Evolutionary conservation across 192 early-diverging fungal genomes (phyloP).

Genomic region (Umbelopsis vinacea): DNA sequence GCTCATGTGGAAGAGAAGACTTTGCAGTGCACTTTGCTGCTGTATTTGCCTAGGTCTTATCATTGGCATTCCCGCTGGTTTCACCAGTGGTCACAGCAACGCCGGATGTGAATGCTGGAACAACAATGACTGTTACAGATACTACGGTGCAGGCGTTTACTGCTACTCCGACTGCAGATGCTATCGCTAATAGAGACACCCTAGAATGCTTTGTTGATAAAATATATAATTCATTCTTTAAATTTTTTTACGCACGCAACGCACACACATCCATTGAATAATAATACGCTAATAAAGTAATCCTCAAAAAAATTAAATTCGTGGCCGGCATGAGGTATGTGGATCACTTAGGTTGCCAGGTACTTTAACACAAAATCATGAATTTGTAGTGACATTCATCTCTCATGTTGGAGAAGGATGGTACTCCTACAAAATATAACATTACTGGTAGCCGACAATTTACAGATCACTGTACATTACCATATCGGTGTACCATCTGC

Average conservation of each 20-base stretch:
- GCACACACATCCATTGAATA: not conserved
- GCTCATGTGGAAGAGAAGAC: not conserved
- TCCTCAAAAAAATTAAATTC: not conserved
- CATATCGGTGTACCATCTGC: too few species aligned
- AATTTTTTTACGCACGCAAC: too few species aligned
- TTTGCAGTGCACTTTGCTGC: conserved; percentile 4
- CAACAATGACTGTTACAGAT: conserved; percentile 9
- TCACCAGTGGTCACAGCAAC: not conserved
- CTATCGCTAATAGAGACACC: not conserved
- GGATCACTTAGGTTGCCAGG: too few species aligned
- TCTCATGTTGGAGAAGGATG: too few species aligned
- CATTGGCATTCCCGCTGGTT: conserved; percentile 8
- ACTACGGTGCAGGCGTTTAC: conserved; percentile 9
- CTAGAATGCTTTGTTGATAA: too few species aligned
- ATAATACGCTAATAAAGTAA: not conserved
- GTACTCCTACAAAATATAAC: too few species aligned
- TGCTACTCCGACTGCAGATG: conserved; percentile 18
- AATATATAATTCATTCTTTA: too few species aligned
- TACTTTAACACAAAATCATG: too few species aligned
- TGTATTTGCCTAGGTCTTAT: conserved; percentile 1
- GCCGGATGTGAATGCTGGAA: conserved; percentile 13
- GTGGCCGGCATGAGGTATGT: too few species aligned
- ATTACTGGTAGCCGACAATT: too few species aligned
- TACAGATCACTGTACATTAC: too few species aligned
- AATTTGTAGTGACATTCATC: too few species aligned